A percentile compares a stretch with the other conserved stretches of the same genome.
Conservation (phyloP, 495 filamentous ascomycete genomes). For the Hypoxylon cercidicola region DNA sequence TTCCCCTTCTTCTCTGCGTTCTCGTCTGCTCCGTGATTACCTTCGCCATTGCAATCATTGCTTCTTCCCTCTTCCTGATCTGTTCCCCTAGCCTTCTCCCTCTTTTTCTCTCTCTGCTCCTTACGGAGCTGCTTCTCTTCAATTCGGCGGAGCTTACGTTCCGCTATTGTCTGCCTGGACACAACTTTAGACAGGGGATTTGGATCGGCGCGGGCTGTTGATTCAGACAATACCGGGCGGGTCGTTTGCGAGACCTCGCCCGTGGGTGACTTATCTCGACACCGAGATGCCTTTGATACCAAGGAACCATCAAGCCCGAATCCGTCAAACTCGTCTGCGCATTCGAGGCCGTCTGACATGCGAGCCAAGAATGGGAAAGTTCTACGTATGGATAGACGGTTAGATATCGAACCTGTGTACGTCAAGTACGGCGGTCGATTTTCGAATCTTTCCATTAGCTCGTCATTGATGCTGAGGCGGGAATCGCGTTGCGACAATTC, state of each 20-base stretch:
- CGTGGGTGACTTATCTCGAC: constrained; percentile 9
- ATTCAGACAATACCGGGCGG: neutral
- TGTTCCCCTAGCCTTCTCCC: constrained; percentile 33
- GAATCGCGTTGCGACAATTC: constrained; percentile 8
- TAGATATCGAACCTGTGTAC: constrained; percentile 1
- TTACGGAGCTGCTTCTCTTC: constrained; percentile 38
- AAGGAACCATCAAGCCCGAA: constrained; percentile 43
- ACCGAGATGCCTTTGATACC: constrained; percentile 27
- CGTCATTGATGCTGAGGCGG: constrained; percentile 14
- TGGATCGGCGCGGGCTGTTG: constrained; percentile 14
- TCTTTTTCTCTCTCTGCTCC: constrained; percentile 29
- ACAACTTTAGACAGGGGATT: constrained; percentile 28
- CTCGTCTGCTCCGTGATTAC: constrained; percentile 2
- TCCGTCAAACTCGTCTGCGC: constrained; percentile 19
- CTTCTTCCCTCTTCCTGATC: constrained; percentile 20
- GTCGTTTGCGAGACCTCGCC: neutral
- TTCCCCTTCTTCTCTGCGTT: constrained; percentile 17
- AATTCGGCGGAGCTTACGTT: constrained; percentile 72
- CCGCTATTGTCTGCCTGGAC: constrained; percentile 78
- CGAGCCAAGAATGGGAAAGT: constrained; percentile 32
- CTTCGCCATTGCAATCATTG: neutral
- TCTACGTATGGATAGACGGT: constrained; percentile 12
- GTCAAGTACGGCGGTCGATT: constrained; percentile 13
- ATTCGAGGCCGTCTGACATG: constrained; percentile 22
- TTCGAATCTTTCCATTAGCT: constrained; percentile 12